A percentile compares a stretch with the other conserved stretches of the same genome.
phyloP scores from a whole-genome alignment of 495 filamentous ascomycete species.

The Daldinia grandis region DNA sequence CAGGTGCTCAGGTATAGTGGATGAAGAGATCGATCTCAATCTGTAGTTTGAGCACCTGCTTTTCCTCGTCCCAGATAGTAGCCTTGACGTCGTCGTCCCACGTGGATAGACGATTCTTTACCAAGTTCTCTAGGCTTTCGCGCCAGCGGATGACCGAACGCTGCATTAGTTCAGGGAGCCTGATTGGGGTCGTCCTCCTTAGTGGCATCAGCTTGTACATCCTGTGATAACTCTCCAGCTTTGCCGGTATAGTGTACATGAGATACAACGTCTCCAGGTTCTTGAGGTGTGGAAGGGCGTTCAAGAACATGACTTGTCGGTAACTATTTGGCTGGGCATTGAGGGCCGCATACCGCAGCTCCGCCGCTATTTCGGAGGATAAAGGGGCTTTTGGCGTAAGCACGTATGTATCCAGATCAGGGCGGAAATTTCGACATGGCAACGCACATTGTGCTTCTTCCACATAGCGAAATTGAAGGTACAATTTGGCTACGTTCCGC shows the following conservation, averaged over 20 bases:
- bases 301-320: not conserved
- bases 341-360: not conserved
- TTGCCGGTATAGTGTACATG: not conserved
- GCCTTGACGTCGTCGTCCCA: not conserved
- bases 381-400: not conserved
- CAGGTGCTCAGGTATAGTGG: not conserved
- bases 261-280: not conserved
- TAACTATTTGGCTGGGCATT: not conserved
- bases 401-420: not conserved
- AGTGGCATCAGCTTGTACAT: no score
- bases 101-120: not conserved
- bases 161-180: no score
- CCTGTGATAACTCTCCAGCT: no score
- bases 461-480: not conserved
- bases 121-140: not conserved
- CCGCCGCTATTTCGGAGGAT: not conserved
- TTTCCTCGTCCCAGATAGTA: not conserved
- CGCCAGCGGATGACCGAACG: not conserved
- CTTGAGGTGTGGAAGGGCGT: not conserved
- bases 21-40: not conserved
- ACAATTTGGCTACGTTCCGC: not conserved
- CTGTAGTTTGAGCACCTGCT: not conserved
- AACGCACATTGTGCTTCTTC: not conserved
- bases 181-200: no score
- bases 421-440: not conserved